Percentiles rank a stretch among this genome's conserved stretches.
These are phyloP conservation scores for Coemansia pectinata DNA, from an alignment of 192 early-diverging fungal genomes.

Conservation along the genomic window DNA sequence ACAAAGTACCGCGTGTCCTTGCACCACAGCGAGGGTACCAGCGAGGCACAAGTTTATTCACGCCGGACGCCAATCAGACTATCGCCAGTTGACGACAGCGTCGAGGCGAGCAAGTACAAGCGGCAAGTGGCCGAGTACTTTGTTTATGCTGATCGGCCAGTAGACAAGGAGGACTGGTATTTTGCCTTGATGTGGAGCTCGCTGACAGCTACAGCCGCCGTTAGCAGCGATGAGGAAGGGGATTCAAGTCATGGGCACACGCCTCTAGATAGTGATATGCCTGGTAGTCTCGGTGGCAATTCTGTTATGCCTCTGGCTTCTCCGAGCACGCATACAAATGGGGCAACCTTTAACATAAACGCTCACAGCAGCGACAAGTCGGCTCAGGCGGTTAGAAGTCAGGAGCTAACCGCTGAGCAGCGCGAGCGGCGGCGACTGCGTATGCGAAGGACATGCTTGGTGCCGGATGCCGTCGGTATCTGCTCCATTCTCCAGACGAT, in stretches of 20 bases:
- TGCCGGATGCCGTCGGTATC: conserved; percentile 35
- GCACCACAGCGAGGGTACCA: conserved; percentile 49
- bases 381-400: neutral
- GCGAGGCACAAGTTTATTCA: conserved; percentile 67
- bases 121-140: conserved; percentile 56
- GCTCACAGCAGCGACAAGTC: neutral
- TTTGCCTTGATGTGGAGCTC: conserved; percentile 77
- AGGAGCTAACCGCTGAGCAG: conserved; percentile 17
- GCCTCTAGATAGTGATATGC: neutral
- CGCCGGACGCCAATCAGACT: conserved; percentile 58
- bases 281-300: neutral
- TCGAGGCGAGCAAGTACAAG: conserved; percentile 17
- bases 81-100: conserved; percentile 24
- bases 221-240: conserved; percentile 30
- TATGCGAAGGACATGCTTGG: conserved; percentile 39
- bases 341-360: neutral
- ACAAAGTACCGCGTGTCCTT: conserved; percentile 65
- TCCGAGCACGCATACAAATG: neutral
- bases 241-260: neutral
- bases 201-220: conserved; percentile 29
- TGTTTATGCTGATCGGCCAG: conserved; percentile 59
- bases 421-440: conserved; percentile 27
- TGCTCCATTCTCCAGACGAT: conserved; percentile 37
- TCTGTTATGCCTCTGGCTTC: neutral
- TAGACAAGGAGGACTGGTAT: conserved; percentile 90